These are phyloP conservation scores for Diaporthe ampelina DNA, from an alignment of 2,329 filamentous ascomycete genomes.

Conservation along the genomic window DNA sequence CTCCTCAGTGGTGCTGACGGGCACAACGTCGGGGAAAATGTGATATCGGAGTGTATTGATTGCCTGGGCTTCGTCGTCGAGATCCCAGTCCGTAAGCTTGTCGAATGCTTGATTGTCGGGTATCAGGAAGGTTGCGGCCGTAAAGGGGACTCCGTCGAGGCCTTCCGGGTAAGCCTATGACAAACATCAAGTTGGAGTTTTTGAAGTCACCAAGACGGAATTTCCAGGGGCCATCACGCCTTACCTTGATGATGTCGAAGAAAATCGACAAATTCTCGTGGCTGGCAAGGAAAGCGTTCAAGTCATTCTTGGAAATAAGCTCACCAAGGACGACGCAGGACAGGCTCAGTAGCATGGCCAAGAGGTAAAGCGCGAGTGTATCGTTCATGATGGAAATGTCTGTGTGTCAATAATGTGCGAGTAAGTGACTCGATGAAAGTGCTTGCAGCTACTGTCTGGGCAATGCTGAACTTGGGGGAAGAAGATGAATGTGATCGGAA, in stretches of 20 bases:
- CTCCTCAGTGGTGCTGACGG: constrained; percentile 47
- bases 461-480: not conserved
- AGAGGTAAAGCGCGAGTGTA: not conserved
- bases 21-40: constrained; percentile 67
- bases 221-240: not conserved
- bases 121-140: constrained; percentile 68
- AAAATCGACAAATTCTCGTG: not conserved
- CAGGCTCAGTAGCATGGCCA: not conserved
- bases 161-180: constrained; percentile 55
- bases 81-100: constrained; percentile 59
- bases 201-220: not conserved
- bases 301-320: not conserved
- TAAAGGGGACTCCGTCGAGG: constrained; percentile 58
- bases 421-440: not conserved
- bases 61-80: constrained; percentile 63
- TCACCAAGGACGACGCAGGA: not conserved
- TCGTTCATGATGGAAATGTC: not conserved
- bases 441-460: not conserved
- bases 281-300: not conserved
- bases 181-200: not conserved
- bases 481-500: not conserved
- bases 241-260: not conserved
- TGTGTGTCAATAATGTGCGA: not conserved
- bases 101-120: constrained; percentile 73
- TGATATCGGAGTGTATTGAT: constrained; percentile 73